Evolutionary conservation across 2,329 filamentous ascomycete species (phyloP).

Genomic region (Epichloe typhina): DNA sequence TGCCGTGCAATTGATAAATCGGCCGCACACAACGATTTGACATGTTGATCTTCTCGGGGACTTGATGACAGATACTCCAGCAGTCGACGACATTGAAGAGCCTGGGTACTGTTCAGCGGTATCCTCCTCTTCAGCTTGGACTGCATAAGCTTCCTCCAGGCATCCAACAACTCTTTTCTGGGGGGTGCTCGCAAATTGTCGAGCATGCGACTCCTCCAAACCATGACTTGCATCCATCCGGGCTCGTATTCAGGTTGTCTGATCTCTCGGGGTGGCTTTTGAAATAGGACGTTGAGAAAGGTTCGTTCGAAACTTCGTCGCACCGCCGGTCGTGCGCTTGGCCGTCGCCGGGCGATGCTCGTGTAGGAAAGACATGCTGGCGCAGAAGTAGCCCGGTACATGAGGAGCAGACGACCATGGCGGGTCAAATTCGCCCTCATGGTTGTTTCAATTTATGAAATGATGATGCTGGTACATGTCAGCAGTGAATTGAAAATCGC

Average conservation of each 20-base stretch:
- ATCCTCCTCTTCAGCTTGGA: slow-evolving; percentile 35
- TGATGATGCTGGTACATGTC: slow-evolving; percentile 1
- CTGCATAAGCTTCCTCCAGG: slow-evolving; percentile 51
- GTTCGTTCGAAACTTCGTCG: slow-evolving; percentile 21
- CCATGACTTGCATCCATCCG: slow-evolving; percentile 59
- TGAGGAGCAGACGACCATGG: slow-evolving; percentile 28
- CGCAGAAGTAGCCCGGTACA: slow-evolving; percentile 17
- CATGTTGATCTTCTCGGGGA: slow-evolving; percentile 11
- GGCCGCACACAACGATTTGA: slow-evolving; percentile 21
- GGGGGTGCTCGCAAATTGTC: slow-evolving; percentile 60
- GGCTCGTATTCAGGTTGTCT: slow-evolving; percentile 53
- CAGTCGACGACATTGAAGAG: slow-evolving; percentile 40
- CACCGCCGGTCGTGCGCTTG: slow-evolving; percentile 12
- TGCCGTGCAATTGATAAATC: slow-evolving; percentile 33
- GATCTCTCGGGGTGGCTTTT: slow-evolving; percentile 43
- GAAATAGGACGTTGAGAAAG: slow-evolving; percentile 48
- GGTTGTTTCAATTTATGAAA: slow-evolving; percentile 18
- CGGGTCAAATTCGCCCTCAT: slow-evolving; percentile 34
- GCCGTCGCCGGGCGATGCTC: slow-evolving; percentile 15
- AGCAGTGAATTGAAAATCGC: neutral
- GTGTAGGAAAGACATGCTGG: slow-evolving; percentile 22
- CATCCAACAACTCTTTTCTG: slow-evolving; percentile 47
- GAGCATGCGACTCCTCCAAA: slow-evolving; percentile 49
- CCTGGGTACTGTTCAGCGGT: slow-evolving; percentile 52
- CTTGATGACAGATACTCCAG: slow-evolving; percentile 40